These are phyloP conservation scores for Fusarium sp. DNA, from an alignment of 2,329 filamentous ascomycete genomes.

Conservation along the genomic window DNA sequence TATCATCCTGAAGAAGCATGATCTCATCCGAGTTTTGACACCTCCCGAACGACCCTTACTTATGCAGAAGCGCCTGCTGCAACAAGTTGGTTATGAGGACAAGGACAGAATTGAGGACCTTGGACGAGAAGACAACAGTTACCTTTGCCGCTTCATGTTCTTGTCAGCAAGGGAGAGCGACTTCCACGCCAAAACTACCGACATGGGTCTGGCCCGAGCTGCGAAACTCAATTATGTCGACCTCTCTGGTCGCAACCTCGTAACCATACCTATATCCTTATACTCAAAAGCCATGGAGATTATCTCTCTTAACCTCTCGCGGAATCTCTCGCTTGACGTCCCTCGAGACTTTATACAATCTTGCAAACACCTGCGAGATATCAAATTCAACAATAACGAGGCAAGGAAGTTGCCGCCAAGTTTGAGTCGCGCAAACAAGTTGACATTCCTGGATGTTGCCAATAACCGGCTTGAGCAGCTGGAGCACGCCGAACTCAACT, in stretches of 20 bases:
- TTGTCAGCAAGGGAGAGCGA: slow-evolving; percentile 90
- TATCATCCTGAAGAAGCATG: slow-evolving; percentile 94
- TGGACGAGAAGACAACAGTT: slow-evolving; percentile 96
- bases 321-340: slow-evolving; percentile 91
- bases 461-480: slow-evolving; percentile 93
- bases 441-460: slow-evolving; percentile 93
- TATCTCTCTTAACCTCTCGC: slow-evolving; percentile 92
- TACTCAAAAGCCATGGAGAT: slow-evolving; percentile 95
- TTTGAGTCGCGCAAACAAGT: slow-evolving; percentile 81
- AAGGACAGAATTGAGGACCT: slow-evolving; percentile 92
- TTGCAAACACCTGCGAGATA: slow-evolving; percentile 91
- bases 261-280: slow-evolving; percentile 94
- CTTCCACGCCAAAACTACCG: slow-evolving; percentile 77
- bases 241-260: slow-evolving; percentile 87
- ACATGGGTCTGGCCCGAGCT: slow-evolving; percentile 84
- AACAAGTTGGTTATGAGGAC: slow-evolving; percentile 92
- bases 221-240: slow-evolving; percentile 97
- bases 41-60: slow-evolving; percentile 86
- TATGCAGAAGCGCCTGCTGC: slow-evolving; percentile 91
- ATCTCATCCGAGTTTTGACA: slow-evolving; percentile 85
- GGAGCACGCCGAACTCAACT: slow-evolving; percentile 85
- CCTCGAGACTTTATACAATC: slow-evolving; percentile 97
- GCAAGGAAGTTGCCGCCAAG: slow-evolving; percentile 88
- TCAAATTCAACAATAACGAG: slow-evolving; percentile 97
- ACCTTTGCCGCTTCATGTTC: slow-evolving; percentile 96